Evolutionary conservation across 441 rosid species (phyloP).

Genomic region (Pelargonium citronellum): DNA sequence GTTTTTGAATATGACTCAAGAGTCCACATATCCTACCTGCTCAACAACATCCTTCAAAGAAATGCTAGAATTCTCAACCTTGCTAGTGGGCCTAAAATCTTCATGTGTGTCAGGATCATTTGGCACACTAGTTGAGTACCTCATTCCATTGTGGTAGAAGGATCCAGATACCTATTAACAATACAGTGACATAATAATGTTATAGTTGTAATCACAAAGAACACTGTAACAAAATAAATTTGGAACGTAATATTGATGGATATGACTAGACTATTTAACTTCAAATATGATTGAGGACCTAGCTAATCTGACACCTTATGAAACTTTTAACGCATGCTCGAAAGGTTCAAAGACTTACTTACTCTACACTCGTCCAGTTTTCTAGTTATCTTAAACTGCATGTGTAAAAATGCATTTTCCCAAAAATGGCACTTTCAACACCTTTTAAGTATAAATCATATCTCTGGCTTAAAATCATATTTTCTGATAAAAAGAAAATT

Average conservation of each 20-base stretch:
- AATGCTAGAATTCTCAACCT: constrained; percentile 41
- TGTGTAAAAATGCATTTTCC: too few species aligned
- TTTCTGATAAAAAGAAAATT: too few species aligned
- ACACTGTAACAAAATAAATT: background rate
- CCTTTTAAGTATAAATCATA: too few species aligned
- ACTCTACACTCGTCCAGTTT: too few species aligned
- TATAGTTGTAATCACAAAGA: background rate
- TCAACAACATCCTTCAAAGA: constrained; percentile 66
- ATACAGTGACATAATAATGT: constrained; percentile 12
- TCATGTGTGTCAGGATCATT: constrained; percentile 75
- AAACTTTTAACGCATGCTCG: too few species aligned
- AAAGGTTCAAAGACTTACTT: too few species aligned
- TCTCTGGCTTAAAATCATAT: too few species aligned
- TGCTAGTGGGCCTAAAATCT: constrained; percentile 67
- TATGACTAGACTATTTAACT: background rate
- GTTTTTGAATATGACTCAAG: background rate
- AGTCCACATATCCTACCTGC: constrained; percentile 36
- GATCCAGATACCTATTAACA: constrained; percentile 43
- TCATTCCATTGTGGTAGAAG: constrained; percentile 34
- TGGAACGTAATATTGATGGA: background rate
- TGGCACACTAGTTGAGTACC: constrained; percentile 48
- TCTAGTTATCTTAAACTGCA: too few species aligned
- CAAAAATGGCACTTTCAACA: too few species aligned
- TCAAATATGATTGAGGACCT: too few species aligned
- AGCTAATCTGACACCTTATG: too few species aligned